Evolutionary conservation across 2,329 filamentous ascomycete species (phyloP).

Genomic region (Talaromyces sp.): DNA sequence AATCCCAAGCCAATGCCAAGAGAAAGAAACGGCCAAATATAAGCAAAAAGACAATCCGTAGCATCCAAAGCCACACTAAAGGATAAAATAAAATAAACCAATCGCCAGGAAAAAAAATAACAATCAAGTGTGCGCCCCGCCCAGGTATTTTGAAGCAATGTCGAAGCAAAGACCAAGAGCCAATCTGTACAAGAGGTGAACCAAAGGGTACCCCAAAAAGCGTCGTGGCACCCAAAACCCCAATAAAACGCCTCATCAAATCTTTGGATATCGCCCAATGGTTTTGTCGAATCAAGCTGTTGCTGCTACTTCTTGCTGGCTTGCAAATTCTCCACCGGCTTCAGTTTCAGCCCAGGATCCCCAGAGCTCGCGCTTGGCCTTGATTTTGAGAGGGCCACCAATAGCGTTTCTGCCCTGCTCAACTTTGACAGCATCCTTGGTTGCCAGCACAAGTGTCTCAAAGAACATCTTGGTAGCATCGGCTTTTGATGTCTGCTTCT

Average conservation of each 20-base stretch:
- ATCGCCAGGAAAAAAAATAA: background rate
- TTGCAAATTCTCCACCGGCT: constrained; percentile 43
- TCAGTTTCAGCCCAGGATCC: constrained; percentile 83
- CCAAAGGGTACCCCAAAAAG: constrained; percentile 9
- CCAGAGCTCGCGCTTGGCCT: constrained; percentile 94
- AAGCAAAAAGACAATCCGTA: constrained; percentile 4
- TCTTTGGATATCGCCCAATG: background rate
- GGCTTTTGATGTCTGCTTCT: constrained; percentile 71
- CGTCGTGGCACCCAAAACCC: constrained; percentile 22
- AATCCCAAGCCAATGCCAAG: background rate
- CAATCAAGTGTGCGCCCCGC: constrained; percentile 3
- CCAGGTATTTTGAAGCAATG: constrained; percentile 11
- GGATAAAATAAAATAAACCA: background rate
- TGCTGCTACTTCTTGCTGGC: constrained; percentile 28
- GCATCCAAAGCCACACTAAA: background rate
- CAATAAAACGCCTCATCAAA: constrained; percentile 7
- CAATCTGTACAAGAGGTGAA: constrained; percentile 12
- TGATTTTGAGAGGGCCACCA: constrained; percentile 74
- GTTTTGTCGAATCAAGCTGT: constrained; percentile 2
- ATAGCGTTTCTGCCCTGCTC: constrained; percentile 72
- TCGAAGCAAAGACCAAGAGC: constrained; percentile 6
- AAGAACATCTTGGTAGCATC: constrained; percentile 99
- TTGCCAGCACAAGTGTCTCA: constrained; percentile 89
- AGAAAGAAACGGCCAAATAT: background rate
- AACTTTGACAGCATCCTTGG: constrained; percentile 96